Evolutionary conservation across 805 yeast genomes (phyloP).

Genomic region (Sugiyamaella qingdaonensis): DNA sequence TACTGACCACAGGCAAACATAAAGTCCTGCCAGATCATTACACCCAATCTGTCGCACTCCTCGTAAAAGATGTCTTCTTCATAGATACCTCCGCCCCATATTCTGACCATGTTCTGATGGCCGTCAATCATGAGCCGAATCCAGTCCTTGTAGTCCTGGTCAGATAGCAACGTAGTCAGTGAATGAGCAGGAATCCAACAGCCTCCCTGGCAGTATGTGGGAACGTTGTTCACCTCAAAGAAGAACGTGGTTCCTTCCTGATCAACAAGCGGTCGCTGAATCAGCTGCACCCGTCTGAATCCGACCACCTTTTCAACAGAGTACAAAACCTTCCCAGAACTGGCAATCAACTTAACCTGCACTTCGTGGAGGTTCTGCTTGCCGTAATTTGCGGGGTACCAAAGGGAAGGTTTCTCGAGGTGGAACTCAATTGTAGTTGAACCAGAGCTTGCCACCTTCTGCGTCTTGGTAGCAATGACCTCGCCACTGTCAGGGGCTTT

Average conservation of each 20-base stretch:
- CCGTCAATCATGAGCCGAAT: conserved; percentile 36
- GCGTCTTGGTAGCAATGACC: neutral
- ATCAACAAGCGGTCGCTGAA: conserved; percentile 35
- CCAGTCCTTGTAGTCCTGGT: conserved; percentile 38
- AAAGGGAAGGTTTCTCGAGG: conserved; percentile 33
- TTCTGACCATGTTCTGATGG: conserved; percentile 43
- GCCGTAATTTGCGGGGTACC: conserved; percentile 43
- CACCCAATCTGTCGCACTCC: conserved; percentile 42
- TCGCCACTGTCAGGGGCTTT: neutral
- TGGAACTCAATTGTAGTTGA: conserved; percentile 9
- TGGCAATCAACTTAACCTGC: conserved; percentile 11
- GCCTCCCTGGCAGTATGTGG: conserved; percentile 40
- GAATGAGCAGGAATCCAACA: conserved; percentile 51
- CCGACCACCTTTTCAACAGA: conserved; percentile 32
- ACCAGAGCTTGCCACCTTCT: neutral
- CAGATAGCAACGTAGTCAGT: conserved; percentile 33
- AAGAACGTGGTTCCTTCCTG: conserved; percentile 41
- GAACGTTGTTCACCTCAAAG: conserved; percentile 39
- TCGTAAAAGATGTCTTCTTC: conserved; percentile 42
- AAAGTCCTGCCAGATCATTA: conserved; percentile 53
- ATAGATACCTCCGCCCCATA: conserved; percentile 50
- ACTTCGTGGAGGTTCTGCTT: conserved; percentile 34
- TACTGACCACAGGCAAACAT: conserved; percentile 57
- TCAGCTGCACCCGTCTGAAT: conserved; percentile 37
- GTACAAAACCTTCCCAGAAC: conserved; percentile 17